These are phyloP conservation scores for Lagenidium giganteum DNA, from an alignment of 352 stramenopile genomes.

Conservation along the genomic window DNA sequence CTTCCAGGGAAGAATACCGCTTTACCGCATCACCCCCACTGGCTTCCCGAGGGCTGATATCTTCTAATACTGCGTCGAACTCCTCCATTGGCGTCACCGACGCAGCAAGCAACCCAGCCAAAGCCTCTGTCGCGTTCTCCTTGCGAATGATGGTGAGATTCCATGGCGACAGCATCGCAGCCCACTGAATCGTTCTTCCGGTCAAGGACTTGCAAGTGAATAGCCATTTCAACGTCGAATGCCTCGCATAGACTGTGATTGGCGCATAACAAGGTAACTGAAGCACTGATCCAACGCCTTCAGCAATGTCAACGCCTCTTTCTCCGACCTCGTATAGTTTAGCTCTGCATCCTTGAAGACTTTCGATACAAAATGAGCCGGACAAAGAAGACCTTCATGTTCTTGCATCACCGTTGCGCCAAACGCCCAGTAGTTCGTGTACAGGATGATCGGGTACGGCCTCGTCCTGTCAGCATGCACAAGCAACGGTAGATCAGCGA, in stretches of 20 bases:
- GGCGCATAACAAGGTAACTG: not conserved
- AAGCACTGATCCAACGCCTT: constrained; percentile 4
- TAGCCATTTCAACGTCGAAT: constrained; percentile 10
- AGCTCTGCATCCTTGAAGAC: constrained; percentile 15
- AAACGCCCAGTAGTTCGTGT: constrained; percentile 17
- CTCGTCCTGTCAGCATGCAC: constrained; percentile 9
- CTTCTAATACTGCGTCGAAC: constrained; percentile 4
- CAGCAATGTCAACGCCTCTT: constrained; percentile 12
- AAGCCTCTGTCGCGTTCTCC: not conserved
- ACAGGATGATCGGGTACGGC: constrained; percentile 17
- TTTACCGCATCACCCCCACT: constrained; percentile 2
- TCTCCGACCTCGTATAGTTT: constrained; percentile 9
- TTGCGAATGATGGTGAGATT: not conserved
- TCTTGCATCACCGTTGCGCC: constrained; percentile 22
- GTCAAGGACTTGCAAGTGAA: constrained; percentile 7
- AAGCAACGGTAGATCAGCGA: constrained; percentile 10
- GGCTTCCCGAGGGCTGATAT: constrained; percentile 2
- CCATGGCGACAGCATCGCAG: constrained; percentile 1
- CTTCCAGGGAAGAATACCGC: no score
- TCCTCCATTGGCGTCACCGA: not conserved
- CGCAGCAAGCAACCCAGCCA: constrained; percentile 4
- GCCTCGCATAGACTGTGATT: constrained; percentile 8
- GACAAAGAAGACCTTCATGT: constrained; percentile 16
- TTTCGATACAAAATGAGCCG: constrained; percentile 13
- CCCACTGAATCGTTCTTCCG: constrained; percentile 10